These are phyloP conservation scores for Trichomonascaceae sp. DNA, from an alignment of 1,139 yeast genomes.

Conservation along the genomic window DNA sequence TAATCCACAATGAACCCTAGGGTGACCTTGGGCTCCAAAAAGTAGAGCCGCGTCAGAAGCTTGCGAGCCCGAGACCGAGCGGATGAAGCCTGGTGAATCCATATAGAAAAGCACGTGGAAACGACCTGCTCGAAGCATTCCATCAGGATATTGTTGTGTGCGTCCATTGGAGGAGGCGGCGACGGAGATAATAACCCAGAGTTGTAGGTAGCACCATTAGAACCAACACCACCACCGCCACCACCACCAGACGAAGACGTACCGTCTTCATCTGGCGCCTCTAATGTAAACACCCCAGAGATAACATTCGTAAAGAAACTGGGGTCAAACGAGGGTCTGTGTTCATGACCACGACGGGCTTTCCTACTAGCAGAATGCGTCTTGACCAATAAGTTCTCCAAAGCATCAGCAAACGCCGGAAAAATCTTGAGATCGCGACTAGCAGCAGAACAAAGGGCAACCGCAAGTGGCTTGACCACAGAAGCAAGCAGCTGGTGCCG, in stretches of 20 bases:
- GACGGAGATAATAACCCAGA: too few relatives aligned
- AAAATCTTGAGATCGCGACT: constrained; percentile 2
- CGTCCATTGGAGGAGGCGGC: too few relatives aligned
- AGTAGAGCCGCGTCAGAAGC: constrained; percentile 54
- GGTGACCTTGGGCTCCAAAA: constrained; percentile 60
- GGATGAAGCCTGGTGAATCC: background rate
- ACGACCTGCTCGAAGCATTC: background rate
- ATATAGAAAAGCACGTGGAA: background rate
- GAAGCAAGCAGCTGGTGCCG: constrained; percentile 2
- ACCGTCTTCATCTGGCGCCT: constrained; percentile 33
- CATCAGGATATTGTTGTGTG: background rate
- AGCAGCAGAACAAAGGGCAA: constrained; percentile 29
- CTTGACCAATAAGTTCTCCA: constrained; percentile 45
- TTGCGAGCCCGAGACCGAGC: constrained; percentile 61
- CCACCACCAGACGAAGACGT: background rate
- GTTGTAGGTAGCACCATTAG: background rate
- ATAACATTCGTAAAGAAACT: constrained; percentile 59
- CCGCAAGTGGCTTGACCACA: constrained; percentile 37
- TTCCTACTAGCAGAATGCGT: constrained; percentile 35
- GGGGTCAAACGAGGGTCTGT: constrained; percentile 7
- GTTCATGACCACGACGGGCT: constrained; percentile 32
- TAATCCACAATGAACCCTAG: constrained; percentile 47
- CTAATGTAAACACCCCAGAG: constrained; percentile 79
- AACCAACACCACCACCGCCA: background rate
- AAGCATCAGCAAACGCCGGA: constrained; percentile 35